A percentile compares a stretch with the other conserved stretches of the same genome.
Conservation (phyloP, 805 yeast species). For the Metschnikowia santaceciliae region DNA sequence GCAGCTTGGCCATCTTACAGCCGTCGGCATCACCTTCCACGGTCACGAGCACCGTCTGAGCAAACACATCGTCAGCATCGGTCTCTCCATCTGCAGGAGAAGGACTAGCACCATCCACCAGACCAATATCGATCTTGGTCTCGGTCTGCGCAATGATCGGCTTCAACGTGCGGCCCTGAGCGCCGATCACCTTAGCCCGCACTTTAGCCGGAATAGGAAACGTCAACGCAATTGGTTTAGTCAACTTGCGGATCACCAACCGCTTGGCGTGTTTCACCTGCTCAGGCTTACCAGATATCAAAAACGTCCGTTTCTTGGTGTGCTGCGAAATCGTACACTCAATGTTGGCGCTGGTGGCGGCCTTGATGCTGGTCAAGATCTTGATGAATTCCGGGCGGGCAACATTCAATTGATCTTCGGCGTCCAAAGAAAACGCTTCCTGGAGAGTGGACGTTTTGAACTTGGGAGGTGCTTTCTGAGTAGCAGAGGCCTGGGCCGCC, state of each 20-base stretch:
- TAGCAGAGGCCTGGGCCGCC: constrained; percentile 3
- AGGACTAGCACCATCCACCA: constrained; percentile 20
- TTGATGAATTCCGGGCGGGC: constrained; percentile 64
- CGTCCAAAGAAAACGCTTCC: constrained; percentile 73
- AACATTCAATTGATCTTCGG: constrained; percentile 62
- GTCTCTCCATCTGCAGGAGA: constrained; percentile 29
- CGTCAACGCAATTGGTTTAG: constrained; percentile 62
- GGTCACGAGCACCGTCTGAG: constrained; percentile 55
- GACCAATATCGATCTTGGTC: constrained; percentile 67
- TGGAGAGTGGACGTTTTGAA: constrained; percentile 58
- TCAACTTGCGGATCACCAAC: constrained; percentile 68
- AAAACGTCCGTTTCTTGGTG: constrained; percentile 75
- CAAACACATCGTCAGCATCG: constrained; percentile 58
- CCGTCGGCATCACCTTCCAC: constrained; percentile 86
- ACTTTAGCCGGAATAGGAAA: constrained; percentile 73
- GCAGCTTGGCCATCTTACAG: constrained; percentile 64
- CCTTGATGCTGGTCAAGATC: constrained; percentile 59
- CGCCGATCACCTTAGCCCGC: constrained; percentile 78
- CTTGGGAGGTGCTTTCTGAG: constrained; percentile 18
- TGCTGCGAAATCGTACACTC: constrained; percentile 79
- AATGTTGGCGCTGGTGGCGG: constrained; percentile 58
- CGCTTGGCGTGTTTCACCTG: constrained; percentile 69
- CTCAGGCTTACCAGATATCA: constrained; percentile 70
- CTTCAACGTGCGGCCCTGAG: constrained; percentile 77
- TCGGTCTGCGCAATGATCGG: constrained; percentile 70